phyloP scores from a whole-genome alignment of 1,284 basidiomycete species.

The Papiliotrema laurentii region DNA sequence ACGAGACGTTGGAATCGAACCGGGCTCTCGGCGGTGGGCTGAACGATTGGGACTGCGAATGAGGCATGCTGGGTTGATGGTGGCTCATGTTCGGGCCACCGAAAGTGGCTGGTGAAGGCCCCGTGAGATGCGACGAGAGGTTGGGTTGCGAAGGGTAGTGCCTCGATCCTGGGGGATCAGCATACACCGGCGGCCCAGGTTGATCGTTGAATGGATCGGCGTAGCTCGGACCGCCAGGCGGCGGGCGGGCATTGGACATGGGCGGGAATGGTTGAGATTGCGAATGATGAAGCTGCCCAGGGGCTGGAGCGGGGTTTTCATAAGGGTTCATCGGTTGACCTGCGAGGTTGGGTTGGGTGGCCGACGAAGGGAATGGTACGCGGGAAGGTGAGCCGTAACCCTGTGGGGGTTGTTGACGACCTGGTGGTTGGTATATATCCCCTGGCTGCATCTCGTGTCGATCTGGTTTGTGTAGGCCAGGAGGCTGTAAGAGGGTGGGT shows the following conservation, averaged over 20 bases:
- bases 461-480: no score
- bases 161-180: slow-evolving; percentile 17
- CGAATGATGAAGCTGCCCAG: slow-evolving; percentile 15
- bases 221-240: slow-evolving; percentile 5
- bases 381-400: slow-evolving; percentile 16
- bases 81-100: background rate
- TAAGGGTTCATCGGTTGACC: slow-evolving; percentile 10
- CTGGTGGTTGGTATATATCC: slow-evolving; percentile 20
- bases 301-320: slow-evolving; percentile 12
- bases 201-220: slow-evolving; percentile 12
- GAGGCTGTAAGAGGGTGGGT: no score
- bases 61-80: slow-evolving; percentile 4
- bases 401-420: background rate
- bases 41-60: slow-evolving; percentile 7
- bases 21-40: slow-evolving; percentile 11
- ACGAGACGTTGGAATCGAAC: slow-evolving; percentile 21
- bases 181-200: background rate
- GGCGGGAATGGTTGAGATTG: slow-evolving; percentile 18
- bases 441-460: slow-evolving; percentile 38
- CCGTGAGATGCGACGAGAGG: slow-evolving; percentile 9
- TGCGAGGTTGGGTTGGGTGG: slow-evolving; percentile 2
- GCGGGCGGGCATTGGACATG: background rate
- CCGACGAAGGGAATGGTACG: slow-evolving; percentile 4
- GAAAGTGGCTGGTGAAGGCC: background rate
- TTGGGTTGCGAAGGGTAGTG: slow-evolving; percentile 26